Evolutionary conservation across 257 asterid species (phyloP).

Genomic region (Scutellaria baicalensis): DNA sequence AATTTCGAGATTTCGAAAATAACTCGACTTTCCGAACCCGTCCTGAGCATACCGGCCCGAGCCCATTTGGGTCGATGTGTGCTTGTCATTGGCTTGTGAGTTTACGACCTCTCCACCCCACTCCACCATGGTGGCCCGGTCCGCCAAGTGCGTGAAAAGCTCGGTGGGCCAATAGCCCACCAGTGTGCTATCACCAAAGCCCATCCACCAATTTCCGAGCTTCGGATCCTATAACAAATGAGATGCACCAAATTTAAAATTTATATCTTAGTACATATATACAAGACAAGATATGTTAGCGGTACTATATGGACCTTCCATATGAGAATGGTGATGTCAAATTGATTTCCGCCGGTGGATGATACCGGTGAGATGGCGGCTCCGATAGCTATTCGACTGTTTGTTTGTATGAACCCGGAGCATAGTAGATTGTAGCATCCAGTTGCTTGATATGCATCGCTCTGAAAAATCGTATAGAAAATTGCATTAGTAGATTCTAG

Average conservation of each 20-base stretch:
- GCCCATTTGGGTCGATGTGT: slow-evolving; percentile 91
- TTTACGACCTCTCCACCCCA: slow-evolving; percentile 95
- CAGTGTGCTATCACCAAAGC: slow-evolving; percentile 67
- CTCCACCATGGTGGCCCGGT: slow-evolving; percentile 87
- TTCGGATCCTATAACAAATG: slow-evolving; percentile 57
- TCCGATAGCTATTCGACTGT: slow-evolving; percentile 76
- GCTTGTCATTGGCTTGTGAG: slow-evolving; percentile 53
- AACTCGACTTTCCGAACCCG: slow-evolving; percentile 68
- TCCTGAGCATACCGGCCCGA: slow-evolving; percentile 75
- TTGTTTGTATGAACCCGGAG: slow-evolving; percentile 84
- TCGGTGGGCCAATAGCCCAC: slow-evolving; percentile 96
- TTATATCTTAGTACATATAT: too few relatives aligned
- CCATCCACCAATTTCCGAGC: slow-evolving; percentile 96
- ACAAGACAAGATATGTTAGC: background rate
- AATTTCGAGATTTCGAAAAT: slow-evolving; percentile 68
- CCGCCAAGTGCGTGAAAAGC: slow-evolving; percentile 74
- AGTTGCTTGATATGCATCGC: slow-evolving; percentile 83
- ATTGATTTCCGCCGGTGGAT: slow-evolving; percentile 41
- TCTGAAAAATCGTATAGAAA: slow-evolving; percentile 26
- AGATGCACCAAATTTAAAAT: too few relatives aligned
- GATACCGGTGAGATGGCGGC: slow-evolving; percentile 90
- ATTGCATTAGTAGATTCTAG: background rate
- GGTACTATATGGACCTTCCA: slow-evolving; percentile 66
- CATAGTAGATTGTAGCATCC: slow-evolving; percentile 90
- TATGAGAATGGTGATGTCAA: slow-evolving; percentile 69